These are phyloP conservation scores for Forsythia suspensa DNA, from an alignment of 257 asterid genomes.

Conservation along the genomic window DNA sequence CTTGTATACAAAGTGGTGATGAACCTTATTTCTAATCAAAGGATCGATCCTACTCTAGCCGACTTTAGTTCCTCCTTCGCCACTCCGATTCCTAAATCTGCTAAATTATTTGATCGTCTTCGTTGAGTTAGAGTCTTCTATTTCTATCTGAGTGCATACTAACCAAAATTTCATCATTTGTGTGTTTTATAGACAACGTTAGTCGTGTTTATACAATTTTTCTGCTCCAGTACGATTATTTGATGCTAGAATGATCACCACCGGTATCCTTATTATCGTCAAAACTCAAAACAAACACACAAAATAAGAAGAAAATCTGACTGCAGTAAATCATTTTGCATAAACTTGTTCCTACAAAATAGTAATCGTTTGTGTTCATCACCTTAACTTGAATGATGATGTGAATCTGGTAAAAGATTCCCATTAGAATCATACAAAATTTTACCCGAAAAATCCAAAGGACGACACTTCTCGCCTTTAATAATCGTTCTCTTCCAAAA, in stretches of 20 bases:
- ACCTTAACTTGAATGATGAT: not conserved
- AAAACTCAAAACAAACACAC: not conserved
- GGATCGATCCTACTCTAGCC: not conserved
- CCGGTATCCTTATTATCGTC: not conserved
- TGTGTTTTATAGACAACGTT: not conserved
- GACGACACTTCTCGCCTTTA: slow-evolving; percentile 74
- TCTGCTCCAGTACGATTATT: not conserved
- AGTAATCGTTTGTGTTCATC: not conserved
- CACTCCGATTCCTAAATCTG: not conserved
- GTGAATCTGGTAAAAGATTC: slow-evolving; percentile 48
- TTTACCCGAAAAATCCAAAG: slow-evolving; percentile 71
- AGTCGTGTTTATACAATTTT: not conserved
- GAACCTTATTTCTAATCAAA: too few species aligned
- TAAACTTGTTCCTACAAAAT: too few species aligned
- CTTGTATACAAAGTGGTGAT: not conserved
- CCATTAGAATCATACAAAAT: slow-evolving; percentile 74
- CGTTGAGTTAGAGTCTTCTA: not conserved
- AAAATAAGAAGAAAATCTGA: not conserved
- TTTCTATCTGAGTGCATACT: not conserved
- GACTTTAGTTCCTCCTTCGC: not conserved
- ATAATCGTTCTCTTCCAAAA: slow-evolving; percentile 81
- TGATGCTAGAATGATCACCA: too few species aligned
- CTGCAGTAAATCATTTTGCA: too few species aligned
- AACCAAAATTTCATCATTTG: not conserved
- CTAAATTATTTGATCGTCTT: too few species aligned